Evolutionary conservation across 768 basidiomycete genomes (phyloP), one percentile per base, ranked within the genome.

Genomic region (Trametes cinnabarina): DNA sequence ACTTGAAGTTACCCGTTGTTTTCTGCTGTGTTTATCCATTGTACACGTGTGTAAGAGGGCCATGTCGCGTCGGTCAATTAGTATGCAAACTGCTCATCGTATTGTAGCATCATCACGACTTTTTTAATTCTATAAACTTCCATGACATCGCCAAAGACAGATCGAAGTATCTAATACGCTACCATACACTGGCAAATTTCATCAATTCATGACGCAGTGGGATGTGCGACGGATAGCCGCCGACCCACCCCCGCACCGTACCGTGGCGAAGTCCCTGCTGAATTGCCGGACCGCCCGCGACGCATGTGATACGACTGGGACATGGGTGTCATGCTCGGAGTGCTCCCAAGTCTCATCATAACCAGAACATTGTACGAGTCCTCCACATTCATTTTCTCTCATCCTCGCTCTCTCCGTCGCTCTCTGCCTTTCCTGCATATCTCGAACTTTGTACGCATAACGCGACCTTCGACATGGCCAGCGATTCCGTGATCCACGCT

Each of bases 401-500:
- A 54, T n/a, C 32, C 20, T 22, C 39, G 17, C 19, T 22, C 15
- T 1, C 35, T 3, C 10, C 17, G 30, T 26, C 54, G 11, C 43
- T 54, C 53, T 12, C 44, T 54, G 11, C 12, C 30, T 20, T 10
- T 35, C 19, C 47, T 19, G 14, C 34, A 8, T 34, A 19, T 12
- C 22, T 26, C 53, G n/a, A n/a, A 46, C 4, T 10, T 15, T 5
- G 39, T 37, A 3, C 20, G 14, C 11, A 12, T 22, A 37, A n/a
- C 42, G 11, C 37, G 5, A 2, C 9, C 37, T 8, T 15, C 61
- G 60, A 14, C 41, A 73, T 73, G 72, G 35, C 65, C 26, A 70
- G 67, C 61, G 92, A 98, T 72, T 92, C 92, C 47, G 73, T 85
- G 14, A 88, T 97, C 26, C 94, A 98, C 65, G 83, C 95, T 35